phyloP scores from a whole-genome alignment of 441 rosid genomes.

The Euphorbia schlechtendalii region DNA sequence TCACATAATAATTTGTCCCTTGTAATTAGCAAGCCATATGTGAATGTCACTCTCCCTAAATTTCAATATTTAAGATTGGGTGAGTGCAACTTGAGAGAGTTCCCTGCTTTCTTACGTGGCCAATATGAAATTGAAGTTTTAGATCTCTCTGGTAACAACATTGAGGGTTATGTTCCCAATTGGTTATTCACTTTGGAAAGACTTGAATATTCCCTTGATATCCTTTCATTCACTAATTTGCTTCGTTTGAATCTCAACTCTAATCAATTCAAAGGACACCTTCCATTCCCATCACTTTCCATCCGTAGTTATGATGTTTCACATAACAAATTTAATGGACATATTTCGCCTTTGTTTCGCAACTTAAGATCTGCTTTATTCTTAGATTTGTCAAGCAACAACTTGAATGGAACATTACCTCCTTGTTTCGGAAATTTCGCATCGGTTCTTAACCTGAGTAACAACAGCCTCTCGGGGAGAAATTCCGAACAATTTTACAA shows the following conservation, averaged over 20 bases:
- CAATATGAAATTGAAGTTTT: constrained; percentile 5
- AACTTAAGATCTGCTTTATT: background rate
- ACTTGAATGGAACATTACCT: constrained; percentile 23
- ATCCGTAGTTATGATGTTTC: background rate
- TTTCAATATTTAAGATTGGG: constrained; percentile 1
- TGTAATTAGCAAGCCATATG: background rate
- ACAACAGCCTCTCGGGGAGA: constrained; percentile 10
- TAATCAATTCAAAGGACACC: constrained; percentile 18
- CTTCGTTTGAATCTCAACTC: background rate
- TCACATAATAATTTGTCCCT: constrained; percentile 11
- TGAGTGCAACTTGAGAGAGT: constrained; percentile 15
- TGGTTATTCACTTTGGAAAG: constrained; percentile 11
- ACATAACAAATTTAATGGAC: constrained; percentile 8
- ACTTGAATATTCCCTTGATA: background rate
- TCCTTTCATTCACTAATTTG: too few relatives aligned
- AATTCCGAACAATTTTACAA: constrained; percentile 7
- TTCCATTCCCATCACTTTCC: constrained; percentile 22
- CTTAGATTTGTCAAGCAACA: constrained; percentile 17
- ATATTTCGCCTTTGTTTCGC: constrained; percentile 16
- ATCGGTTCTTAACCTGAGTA: background rate
- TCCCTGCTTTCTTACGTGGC: constrained; percentile 18
- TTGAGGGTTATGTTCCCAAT: constrained; percentile 15
- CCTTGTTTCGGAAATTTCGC: constrained; percentile 11
- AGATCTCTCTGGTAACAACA: background rate
- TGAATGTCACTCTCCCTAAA: background rate